A percentile compares a stretch with the other conserved stretches of the same genome.
Evolutionary conservation across 2,329 filamentous ascomycete species (phyloP).

Genomic region (Emericellopsis atlantica): DNA sequence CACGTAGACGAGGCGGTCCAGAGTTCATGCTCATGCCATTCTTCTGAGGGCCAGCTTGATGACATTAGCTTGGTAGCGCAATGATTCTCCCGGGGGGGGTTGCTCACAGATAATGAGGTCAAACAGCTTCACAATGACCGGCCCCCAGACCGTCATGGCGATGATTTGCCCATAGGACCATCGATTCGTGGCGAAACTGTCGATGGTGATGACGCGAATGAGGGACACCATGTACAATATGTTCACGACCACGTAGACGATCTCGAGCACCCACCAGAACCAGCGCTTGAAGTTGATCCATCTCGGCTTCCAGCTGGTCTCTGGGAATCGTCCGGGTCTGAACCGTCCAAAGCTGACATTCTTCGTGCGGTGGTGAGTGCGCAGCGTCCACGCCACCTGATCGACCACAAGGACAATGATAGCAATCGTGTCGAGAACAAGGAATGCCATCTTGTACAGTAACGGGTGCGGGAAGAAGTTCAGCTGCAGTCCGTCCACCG

Average conservation of each 20-base stretch:
- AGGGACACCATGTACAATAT: slow-evolving; percentile 24
- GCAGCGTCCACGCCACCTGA: slow-evolving; percentile 21
- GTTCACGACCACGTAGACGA: slow-evolving; percentile 22
- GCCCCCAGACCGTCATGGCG: slow-evolving; percentile 24
- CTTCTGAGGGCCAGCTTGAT: slow-evolving; percentile 21
- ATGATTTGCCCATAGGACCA: slow-evolving; percentile 26
- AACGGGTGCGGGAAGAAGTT: slow-evolving; percentile 23
- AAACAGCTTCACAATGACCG: slow-evolving; percentile 25
- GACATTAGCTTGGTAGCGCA: slow-evolving; percentile 7
- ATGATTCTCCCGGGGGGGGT: background rate
- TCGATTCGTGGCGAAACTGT: slow-evolving; percentile 19
- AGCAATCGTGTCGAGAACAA: slow-evolving; percentile 20
- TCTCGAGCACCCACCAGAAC: slow-evolving; percentile 21
- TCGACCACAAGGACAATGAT: slow-evolving; percentile 19
- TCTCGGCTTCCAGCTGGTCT: slow-evolving; percentile 12
- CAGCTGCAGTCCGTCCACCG: slow-evolving; percentile 18
- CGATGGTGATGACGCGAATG: slow-evolving; percentile 18
- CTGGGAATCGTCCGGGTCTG: slow-evolving; percentile 16
- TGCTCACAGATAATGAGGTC: slow-evolving; percentile 22
- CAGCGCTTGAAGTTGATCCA: slow-evolving; percentile 15
- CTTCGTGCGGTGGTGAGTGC: slow-evolving; percentile 18
- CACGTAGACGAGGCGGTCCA: slow-evolving; percentile 21
- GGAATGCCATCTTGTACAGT: slow-evolving; percentile 22
- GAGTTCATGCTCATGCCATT: slow-evolving; percentile 21
- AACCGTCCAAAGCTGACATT: slow-evolving; percentile 17